Evolutionary conservation across 768 basidiomycete genomes (phyloP).

Genomic region (Pleurotus eryngii): DNA sequence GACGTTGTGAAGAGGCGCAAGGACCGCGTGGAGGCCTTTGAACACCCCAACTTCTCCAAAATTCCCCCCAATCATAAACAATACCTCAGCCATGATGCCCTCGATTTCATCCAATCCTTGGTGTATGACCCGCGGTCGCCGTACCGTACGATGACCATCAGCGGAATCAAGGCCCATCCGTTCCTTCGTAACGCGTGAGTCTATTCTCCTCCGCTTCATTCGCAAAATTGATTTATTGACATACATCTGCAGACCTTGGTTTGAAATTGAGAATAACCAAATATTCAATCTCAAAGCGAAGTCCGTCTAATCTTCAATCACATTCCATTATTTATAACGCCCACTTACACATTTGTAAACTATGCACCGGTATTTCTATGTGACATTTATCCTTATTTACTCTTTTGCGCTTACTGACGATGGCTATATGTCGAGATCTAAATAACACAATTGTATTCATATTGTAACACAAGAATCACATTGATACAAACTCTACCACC

Average conservation of each 20-base stretch:
- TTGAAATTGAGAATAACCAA: constrained; percentile 3
- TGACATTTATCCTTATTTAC: too few relatives aligned
- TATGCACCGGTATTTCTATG: too few relatives aligned
- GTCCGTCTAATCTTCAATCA: too few relatives aligned
- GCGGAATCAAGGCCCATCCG: neutral
- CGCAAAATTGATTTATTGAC: neutral
- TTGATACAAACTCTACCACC: too few relatives aligned
- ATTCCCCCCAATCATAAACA: neutral
- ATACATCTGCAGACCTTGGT: neutral
- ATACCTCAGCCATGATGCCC: neutral
- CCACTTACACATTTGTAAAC: too few relatives aligned
- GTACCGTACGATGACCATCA: neutral
- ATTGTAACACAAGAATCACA: too few relatives aligned
- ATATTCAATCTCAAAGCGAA: neutral
- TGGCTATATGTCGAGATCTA: too few relatives aligned
- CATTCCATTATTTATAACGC: too few relatives aligned
- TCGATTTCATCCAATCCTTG: neutral
- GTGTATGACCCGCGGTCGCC: neutral
- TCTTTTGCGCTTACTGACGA: too few relatives aligned
- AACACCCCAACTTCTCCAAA: neutral
- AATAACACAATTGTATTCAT: too few relatives aligned
- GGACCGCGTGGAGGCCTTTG: neutral
- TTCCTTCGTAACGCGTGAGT: constrained; percentile 5
- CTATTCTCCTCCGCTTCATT: neutral
- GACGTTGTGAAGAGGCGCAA: neutral